These are phyloP conservation scores for Phialophora macrospora DNA, from an alignment of 2,329 filamentous ascomycete genomes.

Conservation along the genomic window DNA sequence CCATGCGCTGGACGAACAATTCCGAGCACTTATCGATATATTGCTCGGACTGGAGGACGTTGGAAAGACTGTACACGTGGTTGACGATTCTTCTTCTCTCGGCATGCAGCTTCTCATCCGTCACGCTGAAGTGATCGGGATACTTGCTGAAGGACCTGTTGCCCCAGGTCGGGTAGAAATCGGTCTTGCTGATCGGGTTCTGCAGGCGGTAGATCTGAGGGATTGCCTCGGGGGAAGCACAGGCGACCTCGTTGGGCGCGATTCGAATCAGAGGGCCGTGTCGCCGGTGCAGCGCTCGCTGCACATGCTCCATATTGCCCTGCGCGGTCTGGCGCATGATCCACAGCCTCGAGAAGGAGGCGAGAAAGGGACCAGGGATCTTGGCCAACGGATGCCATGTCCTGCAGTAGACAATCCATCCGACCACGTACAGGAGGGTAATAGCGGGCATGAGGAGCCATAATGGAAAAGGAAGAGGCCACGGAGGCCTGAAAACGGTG, in stretches of 20 bases:
- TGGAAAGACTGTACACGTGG: constrained; percentile 43
- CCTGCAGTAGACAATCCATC: constrained; percentile 41
- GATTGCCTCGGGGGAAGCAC: constrained; percentile 39
- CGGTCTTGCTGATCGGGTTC: constrained; percentile 37
- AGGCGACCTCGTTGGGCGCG: constrained; percentile 45
- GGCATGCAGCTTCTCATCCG: constrained; percentile 40
- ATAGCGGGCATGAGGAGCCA: too few relatives aligned
- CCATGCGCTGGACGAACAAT: constrained; percentile 36
- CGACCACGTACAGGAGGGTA: too few relatives aligned
- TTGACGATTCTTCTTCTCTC: constrained; percentile 40
- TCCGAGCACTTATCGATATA: constrained; percentile 41
- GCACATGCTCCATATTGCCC: constrained; percentile 39
- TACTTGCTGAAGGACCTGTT: constrained; percentile 36
- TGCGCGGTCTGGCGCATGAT: constrained; percentile 37
- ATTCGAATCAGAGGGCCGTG: constrained; percentile 46
- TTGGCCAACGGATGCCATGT: constrained; percentile 39
- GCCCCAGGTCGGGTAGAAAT: constrained; percentile 41
- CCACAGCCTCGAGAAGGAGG: constrained; percentile 41
- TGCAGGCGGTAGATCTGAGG: constrained; percentile 40
- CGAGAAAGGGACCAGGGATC: constrained; percentile 43
- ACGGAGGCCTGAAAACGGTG: too few relatives aligned
- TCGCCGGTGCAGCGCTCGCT: constrained; percentile 33
- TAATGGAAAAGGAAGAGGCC: too few relatives aligned
- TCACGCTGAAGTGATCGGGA: constrained; percentile 39
- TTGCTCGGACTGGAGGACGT: constrained; percentile 42